These are phyloP conservation scores for Gracilaria domingensis DNA, from an alignment of 23 red algal genomes.

Conservation along the genomic window DNA sequence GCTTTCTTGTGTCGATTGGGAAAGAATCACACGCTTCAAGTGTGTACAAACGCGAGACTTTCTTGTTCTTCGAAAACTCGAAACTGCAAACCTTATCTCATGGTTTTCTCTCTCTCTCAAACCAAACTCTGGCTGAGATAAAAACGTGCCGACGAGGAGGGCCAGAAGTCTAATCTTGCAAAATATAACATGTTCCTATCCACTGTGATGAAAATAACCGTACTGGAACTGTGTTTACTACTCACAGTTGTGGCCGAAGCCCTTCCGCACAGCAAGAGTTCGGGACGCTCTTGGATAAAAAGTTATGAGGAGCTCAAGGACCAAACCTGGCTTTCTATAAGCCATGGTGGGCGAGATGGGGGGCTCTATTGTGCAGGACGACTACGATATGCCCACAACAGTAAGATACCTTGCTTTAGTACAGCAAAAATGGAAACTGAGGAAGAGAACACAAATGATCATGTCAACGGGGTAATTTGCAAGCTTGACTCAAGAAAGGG, in stretches of 20 bases:
- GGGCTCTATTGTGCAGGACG: not conserved
- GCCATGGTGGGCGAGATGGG: not conserved
- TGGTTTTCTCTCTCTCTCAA: too few species aligned
- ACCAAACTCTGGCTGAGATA: too few species aligned
- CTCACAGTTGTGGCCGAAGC: not conserved
- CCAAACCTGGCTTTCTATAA: slow-evolving; percentile 14
- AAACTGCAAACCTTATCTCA: too few species aligned
- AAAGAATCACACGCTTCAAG: too few species aligned
- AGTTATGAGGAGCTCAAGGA: not conserved
- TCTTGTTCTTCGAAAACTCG: too few species aligned
- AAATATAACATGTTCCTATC: too few species aligned
- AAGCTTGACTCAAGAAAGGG: not conserved
- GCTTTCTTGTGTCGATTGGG: too few species aligned
- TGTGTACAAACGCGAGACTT: too few species aligned
- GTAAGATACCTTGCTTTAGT: not conserved
- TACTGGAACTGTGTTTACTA: too few species aligned
- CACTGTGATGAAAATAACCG: too few species aligned
- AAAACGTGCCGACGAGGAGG: too few species aligned
- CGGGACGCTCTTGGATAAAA: not conserved
- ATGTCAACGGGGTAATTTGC: not conserved
- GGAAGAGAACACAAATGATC: not conserved
- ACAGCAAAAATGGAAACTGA: not conserved
- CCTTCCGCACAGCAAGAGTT: not conserved
- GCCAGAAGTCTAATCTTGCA: too few species aligned
- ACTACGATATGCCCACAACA: not conserved